Conservation (phyloP, 306 rosid genomes). For the Glycyrrhiza uralensis region DNA sequence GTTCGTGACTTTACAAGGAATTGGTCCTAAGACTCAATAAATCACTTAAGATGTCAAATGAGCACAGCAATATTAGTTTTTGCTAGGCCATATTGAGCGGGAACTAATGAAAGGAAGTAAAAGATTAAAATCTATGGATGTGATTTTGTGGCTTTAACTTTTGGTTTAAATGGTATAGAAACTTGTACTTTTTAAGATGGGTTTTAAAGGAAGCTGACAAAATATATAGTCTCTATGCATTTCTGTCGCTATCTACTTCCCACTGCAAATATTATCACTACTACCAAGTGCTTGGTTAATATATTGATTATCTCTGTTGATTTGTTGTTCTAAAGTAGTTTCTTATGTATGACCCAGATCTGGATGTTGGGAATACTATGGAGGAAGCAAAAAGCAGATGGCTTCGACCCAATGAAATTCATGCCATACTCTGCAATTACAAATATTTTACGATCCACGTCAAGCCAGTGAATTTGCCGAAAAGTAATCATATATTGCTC, state of each 20-base stretch:
- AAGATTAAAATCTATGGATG: constrained; percentile 9
- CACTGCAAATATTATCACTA: neutral
- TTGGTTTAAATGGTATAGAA: neutral
- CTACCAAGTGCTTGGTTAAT: neutral
- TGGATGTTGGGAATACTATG: constrained; percentile 58
- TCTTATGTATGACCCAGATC: constrained; percentile 46
- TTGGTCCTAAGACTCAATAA: neutral
- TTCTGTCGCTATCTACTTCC: neutral
- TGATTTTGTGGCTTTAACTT: neutral
- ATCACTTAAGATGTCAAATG: constrained; percentile 6
- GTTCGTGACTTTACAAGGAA: neutral
- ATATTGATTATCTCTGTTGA: constrained; percentile 1
- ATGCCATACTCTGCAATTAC: constrained; percentile 78
- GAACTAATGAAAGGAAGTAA: neutral
- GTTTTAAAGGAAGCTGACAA: constrained; percentile 4
- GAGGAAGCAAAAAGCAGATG: constrained; percentile 84
- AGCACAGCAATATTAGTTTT: neutral
- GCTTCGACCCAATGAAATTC: constrained; percentile 99
- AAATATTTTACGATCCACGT: constrained; percentile 70
- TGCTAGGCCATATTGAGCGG: neutral
- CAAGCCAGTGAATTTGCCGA: constrained; percentile 78
- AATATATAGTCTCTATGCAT: neutral
- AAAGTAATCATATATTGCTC: constrained; percentile 53
- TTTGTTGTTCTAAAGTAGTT: constrained; percentile 30
- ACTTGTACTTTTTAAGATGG: neutral